Conservation (phyloP, 75 land plant genomes). For the Selaginella tamariscina region DNA sequence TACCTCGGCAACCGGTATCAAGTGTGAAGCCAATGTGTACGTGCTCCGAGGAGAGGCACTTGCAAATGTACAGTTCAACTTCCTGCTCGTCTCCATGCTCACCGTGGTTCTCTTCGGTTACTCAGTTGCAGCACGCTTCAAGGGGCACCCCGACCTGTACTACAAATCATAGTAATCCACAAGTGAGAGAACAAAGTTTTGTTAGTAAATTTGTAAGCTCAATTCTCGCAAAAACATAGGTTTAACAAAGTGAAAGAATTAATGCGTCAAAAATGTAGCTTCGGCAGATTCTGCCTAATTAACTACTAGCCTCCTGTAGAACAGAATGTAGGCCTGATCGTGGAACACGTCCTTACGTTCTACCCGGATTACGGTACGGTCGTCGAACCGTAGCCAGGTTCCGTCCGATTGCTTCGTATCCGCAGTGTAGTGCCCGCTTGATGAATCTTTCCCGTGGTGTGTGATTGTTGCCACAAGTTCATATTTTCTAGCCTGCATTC, state of each 20-base stretch:
- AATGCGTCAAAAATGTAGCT: neutral
- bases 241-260: no score
- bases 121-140: conserved; percentile 27
- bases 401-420: conserved; percentile 56
- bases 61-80: conserved; percentile 68
- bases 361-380: conserved; percentile 50
- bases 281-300: neutral
- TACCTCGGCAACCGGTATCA: conserved; percentile 29
- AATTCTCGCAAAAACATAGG: no score
- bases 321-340: conserved; percentile 81
- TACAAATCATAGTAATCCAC: no score
- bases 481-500: conserved; percentile 60
- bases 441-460: conserved; percentile 82
- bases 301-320: conserved; percentile 33
- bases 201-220: no score
- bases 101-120: conserved; percentile 30
- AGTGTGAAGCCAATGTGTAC: conserved; percentile 33
- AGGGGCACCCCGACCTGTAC: conserved; percentile 25
- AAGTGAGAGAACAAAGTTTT: neutral
- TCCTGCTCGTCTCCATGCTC: conserved; percentile 12
- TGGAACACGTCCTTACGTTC: conserved; percentile 55
- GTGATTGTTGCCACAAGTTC: conserved; percentile 89
- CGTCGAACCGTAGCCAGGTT: conserved; percentile 77
- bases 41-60: conserved; percentile 57
- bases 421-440: conserved; percentile 88